Conservation (phyloP, 345 rosid genomes). For the Ailanthus altissimus region DNA sequence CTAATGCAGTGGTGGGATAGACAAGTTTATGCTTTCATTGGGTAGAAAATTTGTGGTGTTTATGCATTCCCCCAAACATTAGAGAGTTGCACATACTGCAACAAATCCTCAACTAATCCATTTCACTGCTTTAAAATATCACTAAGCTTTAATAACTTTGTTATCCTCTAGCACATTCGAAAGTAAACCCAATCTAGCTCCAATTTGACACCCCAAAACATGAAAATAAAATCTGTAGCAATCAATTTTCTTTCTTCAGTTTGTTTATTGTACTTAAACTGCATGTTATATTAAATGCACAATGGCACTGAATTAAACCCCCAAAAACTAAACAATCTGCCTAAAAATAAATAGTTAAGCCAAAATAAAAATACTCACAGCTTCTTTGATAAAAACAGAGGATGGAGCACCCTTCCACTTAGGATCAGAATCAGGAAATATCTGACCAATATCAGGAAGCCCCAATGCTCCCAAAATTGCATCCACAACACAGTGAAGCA, state of each 20-base stretch:
- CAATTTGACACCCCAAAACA: no score
- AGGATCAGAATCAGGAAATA: conserved; percentile 91
- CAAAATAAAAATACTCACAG: conserved; percentile 56
- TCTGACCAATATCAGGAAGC: conserved; percentile 97
- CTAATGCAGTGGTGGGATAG: not conserved
- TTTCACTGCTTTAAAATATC: no score
- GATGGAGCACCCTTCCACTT: conserved; percentile 98
- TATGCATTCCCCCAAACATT: not conserved
- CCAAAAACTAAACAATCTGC: not conserved
- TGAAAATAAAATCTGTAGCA: no score
- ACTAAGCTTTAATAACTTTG: no score
- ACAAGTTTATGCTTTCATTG: not conserved
- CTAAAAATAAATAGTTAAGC: not conserved
- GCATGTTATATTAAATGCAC: not conserved
- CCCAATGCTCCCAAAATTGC: conserved; percentile 96
- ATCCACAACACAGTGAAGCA: conserved; percentile 97
- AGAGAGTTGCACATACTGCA: not conserved
- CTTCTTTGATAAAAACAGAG: conserved; percentile 87
- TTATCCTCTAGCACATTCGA: no score
- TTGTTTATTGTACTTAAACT: not conserved
- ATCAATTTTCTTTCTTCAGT: no score
- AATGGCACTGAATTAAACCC: not conserved
- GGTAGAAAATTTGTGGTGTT: not conserved
- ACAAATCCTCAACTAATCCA: not conserved
- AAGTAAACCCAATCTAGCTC: no score